Conservation (phyloP, 495 filamentous ascomycete genomes). For the Aspergillus bridgeri region DNA sequence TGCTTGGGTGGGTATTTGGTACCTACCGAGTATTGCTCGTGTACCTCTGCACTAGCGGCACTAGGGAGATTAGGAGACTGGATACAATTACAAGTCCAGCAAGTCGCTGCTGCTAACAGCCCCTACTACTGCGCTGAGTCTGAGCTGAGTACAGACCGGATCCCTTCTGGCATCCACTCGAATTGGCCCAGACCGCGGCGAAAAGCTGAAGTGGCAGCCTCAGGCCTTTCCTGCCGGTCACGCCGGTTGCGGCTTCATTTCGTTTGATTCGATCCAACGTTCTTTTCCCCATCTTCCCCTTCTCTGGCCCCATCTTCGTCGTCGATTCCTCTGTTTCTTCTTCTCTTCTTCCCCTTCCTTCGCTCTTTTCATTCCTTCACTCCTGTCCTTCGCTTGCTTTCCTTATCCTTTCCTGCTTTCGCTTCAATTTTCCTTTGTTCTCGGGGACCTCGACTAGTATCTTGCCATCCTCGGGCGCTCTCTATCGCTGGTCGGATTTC, state of each 20-base stretch:
- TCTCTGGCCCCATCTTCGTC: constrained; percentile 2
- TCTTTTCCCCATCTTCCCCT: constrained; percentile 1
- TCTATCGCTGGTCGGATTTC: not conserved
- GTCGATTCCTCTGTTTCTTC: constrained; percentile 7
- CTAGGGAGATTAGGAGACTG: too few species aligned
- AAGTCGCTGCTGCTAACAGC: too few species aligned
- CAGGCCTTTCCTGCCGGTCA: constrained; percentile 4
- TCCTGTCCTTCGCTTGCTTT: constrained; percentile 6
- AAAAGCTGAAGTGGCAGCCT: constrained; percentile 6
- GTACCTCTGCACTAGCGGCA: too few species aligned
- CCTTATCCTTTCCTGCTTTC: constrained; percentile 10
- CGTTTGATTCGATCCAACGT: not conserved
- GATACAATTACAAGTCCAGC: too few species aligned
- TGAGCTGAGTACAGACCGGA: not conserved
- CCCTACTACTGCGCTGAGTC: too few species aligned
- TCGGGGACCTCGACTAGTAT: not conserved
- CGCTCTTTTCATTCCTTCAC: constrained; percentile 12
- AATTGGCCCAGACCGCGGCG: constrained; percentile 17
- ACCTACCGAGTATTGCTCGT: too few species aligned
- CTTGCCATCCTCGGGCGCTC: not conserved
- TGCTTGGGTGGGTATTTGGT: too few species aligned
- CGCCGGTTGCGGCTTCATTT: constrained; percentile 15
- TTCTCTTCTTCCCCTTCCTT: constrained; percentile 14
- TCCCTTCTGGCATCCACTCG: not conserved
- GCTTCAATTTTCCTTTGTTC: constrained; percentile 9